phyloP scores from a whole-genome alignment of 2,329 filamentous ascomycete species.

The Ophiostoma triangulosporum region DNA sequence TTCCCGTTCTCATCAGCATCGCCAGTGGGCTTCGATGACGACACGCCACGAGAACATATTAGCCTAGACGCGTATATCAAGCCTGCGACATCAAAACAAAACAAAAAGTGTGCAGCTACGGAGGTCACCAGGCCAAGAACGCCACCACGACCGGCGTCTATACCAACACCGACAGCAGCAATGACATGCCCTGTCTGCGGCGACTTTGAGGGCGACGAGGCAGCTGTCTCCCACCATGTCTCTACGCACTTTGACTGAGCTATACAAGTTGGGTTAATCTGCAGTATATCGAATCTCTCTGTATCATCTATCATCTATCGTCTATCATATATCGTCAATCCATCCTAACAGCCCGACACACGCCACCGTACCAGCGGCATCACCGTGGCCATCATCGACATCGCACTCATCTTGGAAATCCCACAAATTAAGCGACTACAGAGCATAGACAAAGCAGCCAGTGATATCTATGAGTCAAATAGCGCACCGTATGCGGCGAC shows the following conservation, averaged over 20 bases:
- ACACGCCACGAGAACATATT: constrained; percentile 28
- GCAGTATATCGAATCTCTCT: no score
- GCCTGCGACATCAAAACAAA: constrained; percentile 17
- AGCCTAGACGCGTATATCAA: constrained; percentile 36
- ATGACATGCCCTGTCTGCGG: constrained; percentile 51
- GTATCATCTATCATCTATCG: not conserved
- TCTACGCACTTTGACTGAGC: constrained; percentile 37
- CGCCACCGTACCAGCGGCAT: no score
- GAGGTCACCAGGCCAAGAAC: not conserved
- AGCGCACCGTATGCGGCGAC: constrained; percentile 24
- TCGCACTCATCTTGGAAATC: not conserved
- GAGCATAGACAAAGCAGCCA: not conserved
- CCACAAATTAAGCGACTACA: not conserved
- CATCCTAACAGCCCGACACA: no score
- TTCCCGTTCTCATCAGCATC: not conserved
- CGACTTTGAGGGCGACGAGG: constrained; percentile 53
- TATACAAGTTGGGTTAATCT: not conserved
- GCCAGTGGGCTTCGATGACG: constrained; percentile 11
- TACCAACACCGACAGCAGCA: not conserved
- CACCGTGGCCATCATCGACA: not conserved
- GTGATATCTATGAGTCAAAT: constrained; percentile 14
- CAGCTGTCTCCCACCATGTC: constrained; percentile 55
- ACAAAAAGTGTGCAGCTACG: constrained; percentile 17
- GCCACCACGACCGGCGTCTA: constrained; percentile 10
- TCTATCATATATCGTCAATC: no score